phyloP scores from a whole-genome alignment of 352 stramenopile genomes.

The Globisporangium takayamanum region DNA sequence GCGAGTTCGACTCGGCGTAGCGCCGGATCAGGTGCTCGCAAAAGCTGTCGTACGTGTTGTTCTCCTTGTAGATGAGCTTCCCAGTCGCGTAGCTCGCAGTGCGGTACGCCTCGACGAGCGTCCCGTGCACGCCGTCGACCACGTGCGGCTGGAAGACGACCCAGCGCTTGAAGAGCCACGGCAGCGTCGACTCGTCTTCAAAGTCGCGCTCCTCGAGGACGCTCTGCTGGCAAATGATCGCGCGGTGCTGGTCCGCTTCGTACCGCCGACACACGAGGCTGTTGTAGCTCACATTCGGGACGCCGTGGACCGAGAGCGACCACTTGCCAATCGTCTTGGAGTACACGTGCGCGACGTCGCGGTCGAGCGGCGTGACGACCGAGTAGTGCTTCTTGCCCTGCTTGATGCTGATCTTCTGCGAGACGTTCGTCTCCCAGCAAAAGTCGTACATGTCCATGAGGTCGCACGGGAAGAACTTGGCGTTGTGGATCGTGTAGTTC shows the following conservation, averaged over 20 bases:
- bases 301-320: constrained; percentile 75
- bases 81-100: constrained; percentile 81
- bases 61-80: constrained; percentile 82
- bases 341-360: constrained; percentile 76
- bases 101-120: constrained; percentile 75
- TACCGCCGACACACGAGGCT: constrained; percentile 63
- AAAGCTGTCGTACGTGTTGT: constrained; percentile 88
- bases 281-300: constrained; percentile 85
- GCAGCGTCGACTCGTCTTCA: constrained; percentile 67
- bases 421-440: constrained; percentile 82
- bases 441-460: constrained; percentile 78
- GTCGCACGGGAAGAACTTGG: constrained; percentile 82
- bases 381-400: constrained; percentile 79
- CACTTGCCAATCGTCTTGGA: constrained; percentile 83
- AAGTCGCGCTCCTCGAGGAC: constrained; percentile 82
- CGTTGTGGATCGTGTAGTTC: constrained; percentile 87
- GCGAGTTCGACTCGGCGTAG: constrained; percentile 78
- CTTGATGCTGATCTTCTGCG: constrained; percentile 70
- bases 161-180: constrained; percentile 86
- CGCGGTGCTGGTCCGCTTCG: constrained; percentile 43
- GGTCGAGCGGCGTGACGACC: constrained; percentile 63
- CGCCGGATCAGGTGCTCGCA: constrained; percentile 84
- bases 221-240: constrained; percentile 82
- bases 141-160: constrained; percentile 75
- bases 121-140: constrained; percentile 67